Evolutionary conservation across 2,329 filamentous ascomycete species (phyloP).

Genomic region (Trichophyton rubrum): DNA sequence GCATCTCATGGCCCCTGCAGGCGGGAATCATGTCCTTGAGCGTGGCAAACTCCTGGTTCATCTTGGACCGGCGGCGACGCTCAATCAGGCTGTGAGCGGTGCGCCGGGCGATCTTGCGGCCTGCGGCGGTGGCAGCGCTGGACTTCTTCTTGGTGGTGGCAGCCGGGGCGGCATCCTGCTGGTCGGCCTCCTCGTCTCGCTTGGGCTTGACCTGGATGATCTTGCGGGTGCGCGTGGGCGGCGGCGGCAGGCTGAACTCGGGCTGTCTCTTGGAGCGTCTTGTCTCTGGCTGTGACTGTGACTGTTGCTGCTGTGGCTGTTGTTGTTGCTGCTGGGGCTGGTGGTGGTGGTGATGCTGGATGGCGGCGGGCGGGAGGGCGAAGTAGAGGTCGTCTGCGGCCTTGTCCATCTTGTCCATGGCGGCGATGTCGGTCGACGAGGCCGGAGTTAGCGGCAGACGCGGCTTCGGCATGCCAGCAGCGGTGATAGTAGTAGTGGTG

Average conservation of each 20-base stretch:
- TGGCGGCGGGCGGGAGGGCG: slow-evolving; percentile 59
- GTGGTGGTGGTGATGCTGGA: slow-evolving; percentile 11
- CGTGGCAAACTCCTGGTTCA: slow-evolving; percentile 95
- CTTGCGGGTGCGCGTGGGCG: slow-evolving; percentile 80
- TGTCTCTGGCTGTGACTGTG: slow-evolving; percentile 27
- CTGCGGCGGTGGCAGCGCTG: slow-evolving; percentile 57
- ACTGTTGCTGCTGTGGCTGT: background rate
- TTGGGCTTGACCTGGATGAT: slow-evolving; percentile 96
- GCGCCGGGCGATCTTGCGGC: slow-evolving; percentile 89
- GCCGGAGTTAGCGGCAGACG: slow-evolving; percentile 62
- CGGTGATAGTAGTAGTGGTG: background rate
- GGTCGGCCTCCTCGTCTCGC: slow-evolving; percentile 19
- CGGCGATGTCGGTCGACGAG: slow-evolving; percentile 67
- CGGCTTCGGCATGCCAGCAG: slow-evolving; percentile 44
- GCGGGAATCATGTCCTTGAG: slow-evolving; percentile 93
- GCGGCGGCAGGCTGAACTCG: slow-evolving; percentile 70
- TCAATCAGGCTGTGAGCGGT: slow-evolving; percentile 95
- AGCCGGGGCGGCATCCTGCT: slow-evolving; percentile 13
- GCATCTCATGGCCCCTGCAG: slow-evolving; percentile 89
- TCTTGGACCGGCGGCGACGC: slow-evolving; percentile 77
- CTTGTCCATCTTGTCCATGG: slow-evolving; percentile 20
- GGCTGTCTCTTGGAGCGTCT: slow-evolving; percentile 30
- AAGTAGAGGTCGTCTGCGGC: slow-evolving; percentile 51
- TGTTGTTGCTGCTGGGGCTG: background rate
- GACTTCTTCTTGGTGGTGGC: slow-evolving; percentile 52